Conservation (phyloP, 2,329 filamentous ascomycete genomes). For the Nemania serpens region DNA sequence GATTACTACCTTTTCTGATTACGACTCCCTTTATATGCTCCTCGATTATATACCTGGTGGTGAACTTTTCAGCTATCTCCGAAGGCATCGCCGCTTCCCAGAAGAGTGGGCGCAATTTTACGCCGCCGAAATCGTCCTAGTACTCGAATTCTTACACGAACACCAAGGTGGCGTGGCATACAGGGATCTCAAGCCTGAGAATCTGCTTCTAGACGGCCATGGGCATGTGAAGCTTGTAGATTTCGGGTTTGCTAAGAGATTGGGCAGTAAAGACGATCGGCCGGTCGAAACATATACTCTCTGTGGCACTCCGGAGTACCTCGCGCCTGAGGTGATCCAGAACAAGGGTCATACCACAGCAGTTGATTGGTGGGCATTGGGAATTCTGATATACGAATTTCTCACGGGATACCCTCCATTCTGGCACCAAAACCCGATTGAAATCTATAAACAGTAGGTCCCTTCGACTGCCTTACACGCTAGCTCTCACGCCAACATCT, state of each 20-base stretch:
- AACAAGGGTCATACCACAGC: constrained; percentile 78
- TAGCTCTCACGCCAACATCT: constrained; percentile 26
- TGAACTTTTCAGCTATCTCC: constrained; percentile 82
- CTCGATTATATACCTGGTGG: constrained; percentile 83
- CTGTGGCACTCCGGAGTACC: constrained; percentile 82
- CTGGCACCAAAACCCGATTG: constrained; percentile 84
- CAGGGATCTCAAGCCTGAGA: constrained; percentile 82
- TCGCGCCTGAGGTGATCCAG: constrained; percentile 82
- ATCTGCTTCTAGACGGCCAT: constrained; percentile 75
- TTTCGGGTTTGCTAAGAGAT: constrained; percentile 82
- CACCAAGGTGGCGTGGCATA: constrained; percentile 78
- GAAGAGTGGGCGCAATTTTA: constrained; percentile 81
- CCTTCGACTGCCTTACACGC: not conserved
- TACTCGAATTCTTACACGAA: constrained; percentile 81
- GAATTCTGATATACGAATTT: constrained; percentile 84
- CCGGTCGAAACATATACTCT: constrained; percentile 77
- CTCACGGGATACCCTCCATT: constrained; percentile 84
- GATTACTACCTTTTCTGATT: constrained; percentile 78
- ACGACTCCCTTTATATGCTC: constrained; percentile 79
- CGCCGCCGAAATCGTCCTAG: constrained; percentile 80
- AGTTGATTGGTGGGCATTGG: constrained; percentile 87
- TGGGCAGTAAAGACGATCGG: constrained; percentile 59
- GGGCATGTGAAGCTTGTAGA: constrained; percentile 84
- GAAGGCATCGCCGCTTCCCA: constrained; percentile 77
- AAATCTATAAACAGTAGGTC: constrained; percentile 78